A percentile compares a stretch with the other conserved stretches of the same genome.
These are phyloP conservation scores for Tuber brumale DNA, from an alignment of 495 filamentous ascomycete species.

Conservation along the genomic window DNA sequence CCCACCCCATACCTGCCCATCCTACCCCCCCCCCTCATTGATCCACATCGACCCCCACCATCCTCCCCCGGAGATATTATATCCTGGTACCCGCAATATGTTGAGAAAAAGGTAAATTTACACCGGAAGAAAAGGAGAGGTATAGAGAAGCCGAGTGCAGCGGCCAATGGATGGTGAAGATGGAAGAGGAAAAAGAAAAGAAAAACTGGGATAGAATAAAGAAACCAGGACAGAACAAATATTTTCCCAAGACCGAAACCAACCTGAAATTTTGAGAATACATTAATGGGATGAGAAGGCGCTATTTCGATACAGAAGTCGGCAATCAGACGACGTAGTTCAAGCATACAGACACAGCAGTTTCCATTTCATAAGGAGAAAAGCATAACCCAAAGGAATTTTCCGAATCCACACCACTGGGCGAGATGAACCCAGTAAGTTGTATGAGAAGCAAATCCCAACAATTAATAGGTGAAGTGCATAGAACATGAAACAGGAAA, in stretches of 20 bases:
- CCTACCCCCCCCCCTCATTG: background rate
- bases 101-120: slow-evolving; percentile 2
- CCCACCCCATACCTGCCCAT: background rate
- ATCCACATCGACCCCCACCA: background rate
- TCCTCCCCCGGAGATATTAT: slow-evolving; percentile 1
- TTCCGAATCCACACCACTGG: background rate
- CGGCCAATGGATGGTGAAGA: background rate
- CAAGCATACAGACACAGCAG: slow-evolving; percentile 3
- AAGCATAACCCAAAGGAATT: slow-evolving; percentile 4
- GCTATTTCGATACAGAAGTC: background rate
- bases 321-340: background rate
- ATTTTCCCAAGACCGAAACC: slow-evolving; percentile 3
- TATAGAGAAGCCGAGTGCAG: background rate
- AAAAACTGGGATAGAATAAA: background rate
- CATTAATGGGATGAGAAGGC: background rate
- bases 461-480: slow-evolving; percentile 5
- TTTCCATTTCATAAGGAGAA: slow-evolving; percentile 2
- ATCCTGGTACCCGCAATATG: background rate
- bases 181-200: background rate
- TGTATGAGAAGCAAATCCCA: background rate
- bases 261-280: slow-evolving; percentile 5
- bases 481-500: background rate
- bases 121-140: slow-evolving; percentile 2
- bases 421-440: background rate
- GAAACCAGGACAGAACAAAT: background rate